Base-by-base conservation (phyloP, 2,329 filamentous ascomycete genomes). In the Diaporthe sp. region DNA sequence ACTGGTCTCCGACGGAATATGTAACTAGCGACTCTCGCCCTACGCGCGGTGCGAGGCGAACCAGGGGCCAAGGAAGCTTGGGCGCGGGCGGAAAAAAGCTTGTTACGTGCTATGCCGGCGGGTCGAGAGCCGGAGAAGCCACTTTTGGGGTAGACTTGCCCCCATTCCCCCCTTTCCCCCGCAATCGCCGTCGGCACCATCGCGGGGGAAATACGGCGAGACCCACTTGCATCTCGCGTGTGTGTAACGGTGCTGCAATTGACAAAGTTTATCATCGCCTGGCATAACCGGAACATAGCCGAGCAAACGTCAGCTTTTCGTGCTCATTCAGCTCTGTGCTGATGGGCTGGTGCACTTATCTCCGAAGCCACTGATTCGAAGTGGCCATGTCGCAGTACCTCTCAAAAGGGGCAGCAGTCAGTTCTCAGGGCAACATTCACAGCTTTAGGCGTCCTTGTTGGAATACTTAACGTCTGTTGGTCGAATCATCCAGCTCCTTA, bases 61-160 rank as follows among this genome's bases (percentile, higher is more conserved):
- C 55, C n/a, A n/a, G 28, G 22, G 12, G 30, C 64, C 30, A 67
- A 50, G 61, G 45, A 67, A 67, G 64, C 64, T 67, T 67, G 40
- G 33, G 45, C 25, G 64, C 64, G 19, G 42, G 28, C 28, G 42
- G n/a, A 67, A 67, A 67, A 67, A 67, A 67, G 64, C 64, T 67
- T 67, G 30, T 67, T 52, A 50, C 28, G 42, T 4, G 61, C 61
- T 28, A 12, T 50, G 42, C 42, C 61, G 61, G 19, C 25, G 61
- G 61, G 35, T 33, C 28, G n/a, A 45, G n/a, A n/a, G 58, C 15
- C 38, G 12, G 9, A 47, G 9, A n/a, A 33, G 60, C 40, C 60
- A 66, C 60, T 5, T 13, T 50, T 45, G 7, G 10, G 40, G 42
- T 40, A 30, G 35, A 17, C 12, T n/a, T n/a, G n/a, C n/a, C n/a